Percentiles rank a stretch among this genome's conserved stretches.
These are phyloP conservation scores for Thoreauomyces humboldtii DNA, from an alignment of 192 early-diverging fungal species.

Conservation along the genomic window DNA sequence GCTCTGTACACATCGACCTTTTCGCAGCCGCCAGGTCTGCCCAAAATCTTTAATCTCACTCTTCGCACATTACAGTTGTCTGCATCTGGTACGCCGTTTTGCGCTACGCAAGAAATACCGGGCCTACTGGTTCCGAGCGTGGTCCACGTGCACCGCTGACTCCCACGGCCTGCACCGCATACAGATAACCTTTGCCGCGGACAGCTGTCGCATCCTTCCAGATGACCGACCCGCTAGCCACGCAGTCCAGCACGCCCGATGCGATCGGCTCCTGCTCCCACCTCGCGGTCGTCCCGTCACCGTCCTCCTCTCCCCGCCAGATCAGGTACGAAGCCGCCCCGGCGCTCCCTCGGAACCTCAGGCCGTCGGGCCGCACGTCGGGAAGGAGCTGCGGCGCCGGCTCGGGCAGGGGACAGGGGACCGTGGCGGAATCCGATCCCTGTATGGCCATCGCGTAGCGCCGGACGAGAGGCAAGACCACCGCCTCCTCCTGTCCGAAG, in stretches of 20 bases:
- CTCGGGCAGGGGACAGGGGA: slow-evolving; percentile 5
- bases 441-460: slow-evolving; percentile 5
- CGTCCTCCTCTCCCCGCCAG: slow-evolving; percentile 1
- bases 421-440: not conserved
- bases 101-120: too few species aligned
- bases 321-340: slow-evolving; percentile 20
- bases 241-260: slow-evolving; percentile 5
- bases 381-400: slow-evolving; percentile 8
- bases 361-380: not conserved
- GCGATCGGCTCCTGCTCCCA: slow-evolving; percentile 14
- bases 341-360: slow-evolving; percentile 20
- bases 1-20: too few species aligned
- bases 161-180: slow-evolving; percentile 24
- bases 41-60: too few species aligned
- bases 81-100: too few species aligned
- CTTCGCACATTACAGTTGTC: too few species aligned
- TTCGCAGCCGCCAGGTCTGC: too few species aligned
- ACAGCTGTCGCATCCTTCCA: slow-evolving; percentile 6
- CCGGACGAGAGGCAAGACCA: slow-evolving; percentile 10
- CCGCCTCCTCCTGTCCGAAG: slow-evolving; percentile 14
- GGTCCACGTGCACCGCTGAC: slow-evolving; percentile 7
- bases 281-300: not conserved
- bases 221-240: slow-evolving; percentile 1
- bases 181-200: slow-evolving; percentile 4
- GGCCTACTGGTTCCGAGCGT: slow-evolving; percentile 9